phyloP scores from a whole-genome alignment of 1,284 basidiomycete species.

The Takashimella tepidaria region DNA sequence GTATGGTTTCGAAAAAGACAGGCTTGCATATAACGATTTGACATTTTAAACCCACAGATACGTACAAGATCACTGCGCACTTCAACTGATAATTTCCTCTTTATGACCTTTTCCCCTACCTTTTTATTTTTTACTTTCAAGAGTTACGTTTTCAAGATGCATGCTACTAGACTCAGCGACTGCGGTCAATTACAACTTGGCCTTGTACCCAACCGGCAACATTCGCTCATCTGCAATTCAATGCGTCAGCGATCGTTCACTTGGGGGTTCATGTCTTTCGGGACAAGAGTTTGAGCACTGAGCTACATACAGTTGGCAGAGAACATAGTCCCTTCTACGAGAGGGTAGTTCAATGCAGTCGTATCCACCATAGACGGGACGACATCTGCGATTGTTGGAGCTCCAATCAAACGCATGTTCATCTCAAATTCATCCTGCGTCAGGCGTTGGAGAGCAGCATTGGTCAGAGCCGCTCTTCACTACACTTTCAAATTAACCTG shows the following conservation, averaged over 20 bases:
- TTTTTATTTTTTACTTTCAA: no score
- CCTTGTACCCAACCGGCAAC: constrained; percentile 26
- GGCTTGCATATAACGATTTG: no score
- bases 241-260: background rate
- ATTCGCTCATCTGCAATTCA: constrained; percentile 29
- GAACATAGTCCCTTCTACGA: constrained; percentile 68
- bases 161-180: background rate
- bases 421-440: constrained; percentile 86
- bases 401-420: constrained; percentile 84
- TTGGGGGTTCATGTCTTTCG: no score
- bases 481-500: no score
- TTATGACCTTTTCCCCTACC: no score
- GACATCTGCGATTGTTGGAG: constrained; percentile 68
- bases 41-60: no score
- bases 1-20: no score
- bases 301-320: constrained; percentile 66
- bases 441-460: constrained; percentile 7
- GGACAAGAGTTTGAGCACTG: no score
- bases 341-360: constrained; percentile 52
- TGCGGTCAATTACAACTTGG: constrained; percentile 17
- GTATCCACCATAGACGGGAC: constrained; percentile 85
- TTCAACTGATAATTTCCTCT: no score
- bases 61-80: background rate
- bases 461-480: constrained; percentile 8
- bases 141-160: no score